Base-by-base conservation (phyloP, 2,329 filamentous ascomycete species). In the Lecanoromycetidae sp. region DNA sequence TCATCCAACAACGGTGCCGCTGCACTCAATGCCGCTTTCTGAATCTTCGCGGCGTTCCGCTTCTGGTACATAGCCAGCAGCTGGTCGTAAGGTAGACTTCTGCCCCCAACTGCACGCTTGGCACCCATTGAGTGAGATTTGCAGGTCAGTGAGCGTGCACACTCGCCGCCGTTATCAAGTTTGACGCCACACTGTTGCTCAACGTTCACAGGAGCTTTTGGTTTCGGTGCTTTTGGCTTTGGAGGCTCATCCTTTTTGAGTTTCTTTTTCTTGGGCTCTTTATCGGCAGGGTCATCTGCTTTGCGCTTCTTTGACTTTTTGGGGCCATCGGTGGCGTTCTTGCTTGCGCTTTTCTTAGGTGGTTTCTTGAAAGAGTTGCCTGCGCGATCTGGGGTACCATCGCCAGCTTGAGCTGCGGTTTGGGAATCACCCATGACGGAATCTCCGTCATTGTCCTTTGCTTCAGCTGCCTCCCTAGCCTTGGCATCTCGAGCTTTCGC, bases 41-140 rank as follows among this genome's bases (percentile, higher is more conserved):
- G 91, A 68, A 94, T 86, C 60, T 94, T 94, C 19, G 91, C 91
- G 64, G 96, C 91, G 58, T 98, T 98, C 72, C 95, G 96, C 74
- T 96, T 95, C 64, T 91, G 85, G 59, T 91, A 91, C 6, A 83
- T 82, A 12, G 84, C 80, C 30, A 95, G 73, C 32, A 95, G 70
- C 82, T 94, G 91, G 63, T 94, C 87, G 60, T 95, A 95, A 1
- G 88, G 88, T 50, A 94, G 67, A 36, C 84, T 91, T 52, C 88
- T 75, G 1, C 88, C 88, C 4, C 86, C 83, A 3, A 95, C 88
- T 1, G 84, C 83, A 56, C 88, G 76, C 66, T 95, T 95, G 4
- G 88, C 83, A 9, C 88, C 87, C 88, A 95, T 94, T n/a, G 76
- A 82, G 55, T 95, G 88, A 51, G 83, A 90, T 66, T 95, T 95